phyloP scores from a whole-genome alignment of 768 basidiomycete species.

The Boletus sp. region DNA sequence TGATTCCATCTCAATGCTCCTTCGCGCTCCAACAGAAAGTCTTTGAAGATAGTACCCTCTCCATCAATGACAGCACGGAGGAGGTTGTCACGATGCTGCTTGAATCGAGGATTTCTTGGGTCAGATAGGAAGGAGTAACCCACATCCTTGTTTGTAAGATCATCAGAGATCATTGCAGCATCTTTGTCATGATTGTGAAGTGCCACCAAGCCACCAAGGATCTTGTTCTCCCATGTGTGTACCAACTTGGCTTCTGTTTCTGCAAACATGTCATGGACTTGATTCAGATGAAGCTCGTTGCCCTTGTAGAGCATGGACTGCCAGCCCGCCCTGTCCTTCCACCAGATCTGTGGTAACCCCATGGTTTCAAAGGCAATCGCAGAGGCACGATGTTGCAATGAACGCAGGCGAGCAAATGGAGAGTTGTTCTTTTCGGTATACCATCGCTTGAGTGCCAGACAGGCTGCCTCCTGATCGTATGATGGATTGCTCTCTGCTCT shows the following conservation, averaged over 20 bases:
- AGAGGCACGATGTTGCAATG: slow-evolving; percentile 9
- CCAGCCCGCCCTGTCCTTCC: neutral
- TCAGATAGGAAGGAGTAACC: slow-evolving; percentile 6
- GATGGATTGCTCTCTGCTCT: no score
- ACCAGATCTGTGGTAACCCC: slow-evolving; percentile 2
- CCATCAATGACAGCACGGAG: neutral
- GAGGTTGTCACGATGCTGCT: accelerated
- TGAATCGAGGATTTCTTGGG: neutral
- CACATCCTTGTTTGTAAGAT: slow-evolving; percentile 5
- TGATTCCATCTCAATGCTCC: neutral
- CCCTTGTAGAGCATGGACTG: slow-evolving; percentile 1
- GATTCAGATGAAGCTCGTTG: neutral
- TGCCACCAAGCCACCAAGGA: neutral
- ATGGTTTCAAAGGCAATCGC: slow-evolving; percentile 1
- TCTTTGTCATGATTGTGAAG: neutral
- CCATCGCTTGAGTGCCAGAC: neutral
- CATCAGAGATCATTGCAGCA: slow-evolving; percentile 16
- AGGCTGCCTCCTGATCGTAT: neutral
- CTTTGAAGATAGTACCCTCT: neutral
- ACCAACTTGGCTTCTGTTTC: neutral
- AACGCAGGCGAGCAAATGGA: slow-evolving; percentile 4
- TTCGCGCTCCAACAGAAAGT: neutral
- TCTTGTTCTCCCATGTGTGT: slow-evolving; percentile 6
- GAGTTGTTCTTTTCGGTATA: slow-evolving; percentile 1
- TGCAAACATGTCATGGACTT: neutral